Conservation (phyloP, 2,329 filamentous ascomycete genomes). For the Cytospora paraplurivora region DNA sequence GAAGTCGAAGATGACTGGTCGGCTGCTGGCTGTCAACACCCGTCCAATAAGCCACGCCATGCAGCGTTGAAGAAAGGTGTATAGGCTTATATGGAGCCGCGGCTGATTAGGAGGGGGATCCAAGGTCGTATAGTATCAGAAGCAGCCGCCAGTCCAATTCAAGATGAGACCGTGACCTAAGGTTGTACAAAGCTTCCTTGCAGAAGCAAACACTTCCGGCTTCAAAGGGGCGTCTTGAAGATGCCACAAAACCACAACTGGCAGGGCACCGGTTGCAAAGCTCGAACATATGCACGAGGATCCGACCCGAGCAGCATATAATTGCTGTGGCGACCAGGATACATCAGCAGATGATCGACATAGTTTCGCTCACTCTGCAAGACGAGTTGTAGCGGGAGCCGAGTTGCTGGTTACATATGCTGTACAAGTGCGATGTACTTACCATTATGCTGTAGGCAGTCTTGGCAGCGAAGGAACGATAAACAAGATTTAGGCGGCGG, state of each 20-base stretch:
- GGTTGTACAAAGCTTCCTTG: background rate
- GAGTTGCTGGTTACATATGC: slow-evolving; percentile 15
- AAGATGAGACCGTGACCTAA: background rate
- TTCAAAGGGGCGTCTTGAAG: background rate
- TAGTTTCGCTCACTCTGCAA: background rate
- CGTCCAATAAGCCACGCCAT: slow-evolving; percentile 25
- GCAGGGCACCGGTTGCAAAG: background rate
- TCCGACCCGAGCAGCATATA: background rate
- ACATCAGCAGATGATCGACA: background rate
- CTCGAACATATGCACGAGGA: background rate
- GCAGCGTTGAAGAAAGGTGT: slow-evolving; percentile 11
- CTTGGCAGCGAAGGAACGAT: slow-evolving; percentile 11
- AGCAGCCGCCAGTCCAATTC: background rate
- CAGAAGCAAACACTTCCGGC: background rate
- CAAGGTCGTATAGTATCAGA: background rate
- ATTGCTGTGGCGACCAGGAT: background rate
- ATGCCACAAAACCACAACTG: background rate
- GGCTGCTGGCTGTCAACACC: slow-evolving; percentile 15
- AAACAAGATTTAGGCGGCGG: slow-evolving; percentile 17
- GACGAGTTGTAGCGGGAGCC: slow-evolving; percentile 12
- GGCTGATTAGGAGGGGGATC: background rate
- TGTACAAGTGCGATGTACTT: slow-evolving; percentile 11
- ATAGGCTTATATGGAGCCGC: background rate
- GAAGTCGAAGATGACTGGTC: slow-evolving; percentile 1
- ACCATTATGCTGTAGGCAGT: slow-evolving; percentile 13